These are phyloP conservation scores for Metarhizium guizhouense DNA, from an alignment of 2,329 filamentous ascomycete species.

Conservation along the genomic window DNA sequence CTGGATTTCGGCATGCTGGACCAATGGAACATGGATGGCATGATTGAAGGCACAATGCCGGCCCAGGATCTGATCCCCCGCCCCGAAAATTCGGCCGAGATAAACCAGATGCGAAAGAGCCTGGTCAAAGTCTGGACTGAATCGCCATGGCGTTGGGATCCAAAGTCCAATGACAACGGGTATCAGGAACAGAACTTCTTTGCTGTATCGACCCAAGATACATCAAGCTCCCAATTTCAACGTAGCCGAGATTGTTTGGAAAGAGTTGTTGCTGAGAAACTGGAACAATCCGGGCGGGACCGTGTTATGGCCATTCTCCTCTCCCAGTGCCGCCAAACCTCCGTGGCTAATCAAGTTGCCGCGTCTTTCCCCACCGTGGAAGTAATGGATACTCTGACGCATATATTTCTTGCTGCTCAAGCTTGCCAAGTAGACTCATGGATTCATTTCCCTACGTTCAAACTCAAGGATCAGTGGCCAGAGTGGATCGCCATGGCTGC, in stretches of 20 bases:
- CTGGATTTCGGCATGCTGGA: slow-evolving; percentile 42
- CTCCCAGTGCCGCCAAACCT: slow-evolving; percentile 42
- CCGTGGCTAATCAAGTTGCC: slow-evolving; percentile 41
- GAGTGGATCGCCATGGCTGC: slow-evolving; percentile 53
- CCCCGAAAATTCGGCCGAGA: slow-evolving; percentile 31
- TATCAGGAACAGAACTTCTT: slow-evolving; percentile 37
- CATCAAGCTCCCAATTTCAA: slow-evolving; percentile 28
- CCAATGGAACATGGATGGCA: slow-evolving; percentile 36
- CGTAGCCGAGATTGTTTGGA: slow-evolving; percentile 27
- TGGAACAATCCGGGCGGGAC: slow-evolving; percentile 45
- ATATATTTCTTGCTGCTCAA: slow-evolving; percentile 50
- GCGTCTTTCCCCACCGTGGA: slow-evolving; percentile 54
- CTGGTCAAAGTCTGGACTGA: slow-evolving; percentile 40
- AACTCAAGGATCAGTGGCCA: slow-evolving; percentile 43
- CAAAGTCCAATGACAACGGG: slow-evolving; percentile 32
- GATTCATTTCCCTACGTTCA: slow-evolving; percentile 54
- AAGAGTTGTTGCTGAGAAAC: slow-evolving; percentile 32
- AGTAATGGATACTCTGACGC: slow-evolving; percentile 50
- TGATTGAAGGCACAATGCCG: slow-evolving; percentile 12
- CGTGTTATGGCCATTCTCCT: slow-evolving; percentile 56
- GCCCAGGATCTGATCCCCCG: slow-evolving; percentile 14
- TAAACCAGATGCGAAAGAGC: slow-evolving; percentile 36
- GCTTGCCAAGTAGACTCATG: slow-evolving; percentile 47
- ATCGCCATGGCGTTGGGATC: slow-evolving; percentile 42
- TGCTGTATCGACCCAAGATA: slow-evolving; percentile 31